phyloP scores from a whole-genome alignment of 805 yeast species.

The Ogataea haglerorum region DNA sequence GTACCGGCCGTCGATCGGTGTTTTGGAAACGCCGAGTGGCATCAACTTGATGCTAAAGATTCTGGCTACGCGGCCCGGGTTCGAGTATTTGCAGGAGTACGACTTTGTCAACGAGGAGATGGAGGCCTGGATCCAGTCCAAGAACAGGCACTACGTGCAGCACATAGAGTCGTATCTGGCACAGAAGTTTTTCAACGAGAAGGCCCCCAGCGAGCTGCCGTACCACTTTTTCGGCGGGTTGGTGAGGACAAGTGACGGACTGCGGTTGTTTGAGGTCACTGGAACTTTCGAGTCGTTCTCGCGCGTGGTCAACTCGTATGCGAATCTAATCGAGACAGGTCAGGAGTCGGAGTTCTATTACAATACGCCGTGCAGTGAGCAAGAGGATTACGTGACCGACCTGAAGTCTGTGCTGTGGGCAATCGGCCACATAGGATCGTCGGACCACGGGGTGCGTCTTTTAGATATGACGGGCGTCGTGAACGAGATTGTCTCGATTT shows the following conservation, averaged over 20 bases:
- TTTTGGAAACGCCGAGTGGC: slow-evolving; percentile 32
- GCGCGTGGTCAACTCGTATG: slow-evolving; percentile 18
- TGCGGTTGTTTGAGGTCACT: slow-evolving; percentile 46
- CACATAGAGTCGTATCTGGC: slow-evolving; percentile 43
- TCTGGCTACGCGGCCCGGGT: slow-evolving; percentile 66
- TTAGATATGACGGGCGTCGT: slow-evolving; percentile 47
- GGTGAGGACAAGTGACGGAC: slow-evolving; percentile 78
- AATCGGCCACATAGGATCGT: slow-evolving; percentile 75
- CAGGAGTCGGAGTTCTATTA: slow-evolving; percentile 22
- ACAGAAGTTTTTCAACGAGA: slow-evolving; percentile 19
- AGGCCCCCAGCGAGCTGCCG: slow-evolving; percentile 36
- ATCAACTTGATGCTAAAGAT: slow-evolving; percentile 54
- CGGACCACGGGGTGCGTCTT: slow-evolving; percentile 62
- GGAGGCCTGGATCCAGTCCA: slow-evolving; percentile 57
- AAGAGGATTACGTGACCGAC: slow-evolving; percentile 37
- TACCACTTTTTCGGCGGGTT: slow-evolving; percentile 77
- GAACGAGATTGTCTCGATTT: slow-evolving; percentile 50
- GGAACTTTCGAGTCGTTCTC: slow-evolving; percentile 26
- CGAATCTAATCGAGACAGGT: slow-evolving; percentile 12
- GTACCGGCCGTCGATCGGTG: slow-evolving; percentile 51
- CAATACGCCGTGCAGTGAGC: slow-evolving; percentile 22
- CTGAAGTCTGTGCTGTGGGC: slow-evolving; percentile 85
- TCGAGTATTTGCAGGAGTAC: slow-evolving; percentile 53
- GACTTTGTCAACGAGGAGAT: slow-evolving; percentile 65
- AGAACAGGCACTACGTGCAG: slow-evolving; percentile 44